Evolutionary conservation across 768 basidiomycete species (phyloP).

Genomic region (Cyclocybe cylindracea): DNA sequence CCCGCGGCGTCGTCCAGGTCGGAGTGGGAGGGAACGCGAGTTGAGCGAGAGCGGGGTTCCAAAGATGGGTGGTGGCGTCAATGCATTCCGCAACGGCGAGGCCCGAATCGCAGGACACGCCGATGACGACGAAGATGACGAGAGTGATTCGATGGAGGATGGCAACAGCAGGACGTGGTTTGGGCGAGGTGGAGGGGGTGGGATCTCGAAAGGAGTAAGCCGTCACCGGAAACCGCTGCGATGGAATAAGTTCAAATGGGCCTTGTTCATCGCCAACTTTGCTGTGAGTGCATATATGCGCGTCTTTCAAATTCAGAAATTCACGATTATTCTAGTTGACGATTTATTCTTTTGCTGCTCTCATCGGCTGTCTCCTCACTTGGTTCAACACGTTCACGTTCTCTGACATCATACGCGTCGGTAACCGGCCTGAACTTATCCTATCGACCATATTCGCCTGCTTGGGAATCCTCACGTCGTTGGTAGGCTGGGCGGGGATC

Average conservation of each 20-base stretch:
- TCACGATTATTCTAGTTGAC: slow-evolving; percentile 38
- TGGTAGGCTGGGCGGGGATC: slow-evolving; percentile 80
- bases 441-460: slow-evolving; percentile 65
- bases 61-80: slow-evolving; percentile 74
- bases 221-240: slow-evolving; percentile 32
- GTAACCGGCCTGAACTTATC: slow-evolving; percentile 64
- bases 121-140: slow-evolving; percentile 20
- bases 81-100: slow-evolving; percentile 61
- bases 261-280: slow-evolving; percentile 65
- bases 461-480: slow-evolving; percentile 60
- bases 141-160: slow-evolving; percentile 1
- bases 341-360: slow-evolving; percentile 55
- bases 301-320: not conserved
- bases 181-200: not conserved
- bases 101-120: slow-evolving; percentile 45
- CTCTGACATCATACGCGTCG: slow-evolving; percentile 70
- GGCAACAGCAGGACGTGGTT: slow-evolving; percentile 2
- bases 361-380: slow-evolving; percentile 69
- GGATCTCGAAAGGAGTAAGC: not conserved
- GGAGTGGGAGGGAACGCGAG: slow-evolving; percentile 18
- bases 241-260: slow-evolving; percentile 89
- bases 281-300: slow-evolving; percentile 28
- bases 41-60: slow-evolving; percentile 36
- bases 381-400: slow-evolving; percentile 75
- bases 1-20: slow-evolving; percentile 17